phyloP scores from a whole-genome alignment of 2,329 filamentous ascomycete genomes.

The Bipolaris sorokiniana region DNA sequence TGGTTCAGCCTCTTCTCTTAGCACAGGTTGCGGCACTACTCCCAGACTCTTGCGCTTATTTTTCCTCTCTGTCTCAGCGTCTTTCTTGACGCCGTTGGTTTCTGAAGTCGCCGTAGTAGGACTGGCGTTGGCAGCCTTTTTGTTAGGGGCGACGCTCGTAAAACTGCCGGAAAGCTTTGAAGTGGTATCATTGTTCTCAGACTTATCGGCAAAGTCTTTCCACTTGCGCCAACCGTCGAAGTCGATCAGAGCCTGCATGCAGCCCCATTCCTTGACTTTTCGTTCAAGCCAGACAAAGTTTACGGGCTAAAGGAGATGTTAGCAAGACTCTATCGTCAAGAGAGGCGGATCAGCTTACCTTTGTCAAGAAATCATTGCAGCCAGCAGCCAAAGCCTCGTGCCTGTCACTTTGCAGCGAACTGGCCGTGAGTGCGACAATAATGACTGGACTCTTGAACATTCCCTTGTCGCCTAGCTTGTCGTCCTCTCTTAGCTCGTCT shows the following conservation, averaged over 20 bases:
- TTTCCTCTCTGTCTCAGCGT: slow-evolving; percentile 41
- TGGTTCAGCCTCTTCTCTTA: slow-evolving; percentile 36
- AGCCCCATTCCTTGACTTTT: slow-evolving; percentile 99
- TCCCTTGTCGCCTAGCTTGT: slow-evolving; percentile 68
- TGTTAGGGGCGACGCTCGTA: slow-evolving; percentile 38
- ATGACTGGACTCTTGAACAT: slow-evolving; percentile 97
- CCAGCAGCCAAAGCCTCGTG: slow-evolving; percentile 94
- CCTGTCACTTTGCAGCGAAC: slow-evolving; percentile 90
- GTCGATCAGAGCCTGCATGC: slow-evolving; percentile 98
- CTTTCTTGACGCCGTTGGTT: slow-evolving; percentile 33
- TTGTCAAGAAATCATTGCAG: slow-evolving; percentile 97
- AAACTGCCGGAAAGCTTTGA: slow-evolving; percentile 45
- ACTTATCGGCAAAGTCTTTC: slow-evolving; percentile 73
- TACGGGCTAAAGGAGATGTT: slow-evolving; percentile 69
- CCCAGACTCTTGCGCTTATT: slow-evolving; percentile 42
- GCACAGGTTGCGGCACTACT: slow-evolving; percentile 32
- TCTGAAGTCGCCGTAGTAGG: slow-evolving; percentile 27
- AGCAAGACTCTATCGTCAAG: slow-evolving; percentile 25
- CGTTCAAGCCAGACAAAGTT: slow-evolving; percentile 97
- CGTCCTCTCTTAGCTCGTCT: slow-evolving; percentile 61
- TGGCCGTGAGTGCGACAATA: slow-evolving; percentile 94
- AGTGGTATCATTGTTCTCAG: slow-evolving; percentile 44
- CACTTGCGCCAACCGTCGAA: slow-evolving; percentile 98
- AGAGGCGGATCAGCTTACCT: slow-evolving; percentile 63
- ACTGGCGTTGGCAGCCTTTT: slow-evolving; percentile 23